Percentiles rank a stretch among this genome's conserved stretches.
These are phyloP conservation scores for Aspergillus japonicus DNA, from an alignment of 2,329 filamentous ascomycete genomes.

Conservation along the genomic window DNA sequence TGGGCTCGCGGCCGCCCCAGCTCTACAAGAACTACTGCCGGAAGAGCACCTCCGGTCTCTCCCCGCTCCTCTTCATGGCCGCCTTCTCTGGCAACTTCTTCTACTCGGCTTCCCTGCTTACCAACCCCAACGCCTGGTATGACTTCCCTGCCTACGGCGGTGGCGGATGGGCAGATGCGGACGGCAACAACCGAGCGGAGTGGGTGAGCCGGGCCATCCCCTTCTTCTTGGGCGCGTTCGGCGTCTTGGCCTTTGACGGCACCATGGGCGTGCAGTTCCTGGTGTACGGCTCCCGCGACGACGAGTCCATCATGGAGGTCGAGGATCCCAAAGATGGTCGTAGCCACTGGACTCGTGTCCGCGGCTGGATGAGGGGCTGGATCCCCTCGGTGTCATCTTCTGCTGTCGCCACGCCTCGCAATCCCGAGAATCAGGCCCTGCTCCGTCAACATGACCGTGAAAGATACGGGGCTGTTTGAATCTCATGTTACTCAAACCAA, in stretches of 20 bases:
- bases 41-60: constrained; percentile 63
- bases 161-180: constrained; percentile 58
- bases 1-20: constrained; percentile 62
- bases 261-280: constrained; percentile 63
- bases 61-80: constrained; percentile 62
- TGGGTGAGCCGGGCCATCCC: constrained; percentile 61
- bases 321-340: constrained; percentile 45
- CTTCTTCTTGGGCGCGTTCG: constrained; percentile 66
- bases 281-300: constrained; percentile 53
- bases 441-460: constrained; percentile 25
- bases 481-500: neutral
- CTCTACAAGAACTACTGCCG: constrained; percentile 65
- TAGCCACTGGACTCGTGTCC: constrained; percentile 56
- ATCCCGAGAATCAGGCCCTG: constrained; percentile 32
- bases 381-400: constrained; percentile 51
- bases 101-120: constrained; percentile 61
- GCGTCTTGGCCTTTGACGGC: constrained; percentile 62
- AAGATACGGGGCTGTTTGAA: constrained; percentile 37
- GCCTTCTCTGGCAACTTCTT: constrained; percentile 68
- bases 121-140: constrained; percentile 64
- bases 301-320: constrained; percentile 48
- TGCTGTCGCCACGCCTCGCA: neutral
- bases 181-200: constrained; percentile 54
- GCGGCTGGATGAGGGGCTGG: constrained; percentile 67
- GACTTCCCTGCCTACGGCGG: constrained; percentile 57